Percentiles rank a stretch among this genome's conserved stretches.
phyloP scores from a whole-genome alignment of 73 alveolate genomes.

The Durusdinium trenchii region DNA sequence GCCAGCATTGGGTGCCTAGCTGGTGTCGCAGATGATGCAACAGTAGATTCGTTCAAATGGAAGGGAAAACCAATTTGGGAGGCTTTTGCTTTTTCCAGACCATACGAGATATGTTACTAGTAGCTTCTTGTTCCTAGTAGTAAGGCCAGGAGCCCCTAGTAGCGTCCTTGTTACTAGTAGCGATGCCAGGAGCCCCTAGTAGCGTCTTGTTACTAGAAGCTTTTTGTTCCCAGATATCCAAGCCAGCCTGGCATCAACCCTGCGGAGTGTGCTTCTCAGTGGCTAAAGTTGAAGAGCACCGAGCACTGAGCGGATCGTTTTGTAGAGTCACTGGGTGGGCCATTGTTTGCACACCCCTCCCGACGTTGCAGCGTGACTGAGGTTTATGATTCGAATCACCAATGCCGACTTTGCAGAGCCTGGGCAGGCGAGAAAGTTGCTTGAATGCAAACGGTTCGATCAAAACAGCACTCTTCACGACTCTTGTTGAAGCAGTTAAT shows the following conservation, averaged over 20 bases:
- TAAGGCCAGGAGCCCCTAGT: too few species aligned
- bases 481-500: too few species aligned
- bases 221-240: constrained; percentile 39
- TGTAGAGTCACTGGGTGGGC: not conserved
- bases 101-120: too few species aligned
- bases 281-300: not conserved
- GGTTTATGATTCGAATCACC: constrained; percentile 94
- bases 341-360: not conserved
- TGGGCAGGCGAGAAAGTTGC: constrained; percentile 91
- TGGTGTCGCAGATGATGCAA: not conserved
- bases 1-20: constrained; percentile 45
- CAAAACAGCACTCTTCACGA: too few species aligned
- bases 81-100: too few species aligned
- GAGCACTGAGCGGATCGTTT: not conserved
- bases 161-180: too few species aligned
- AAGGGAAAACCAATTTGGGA: too few species aligned
- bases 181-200: too few species aligned
- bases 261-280: not conserved
- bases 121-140: too few species aligned
- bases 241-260: constrained; percentile 87
- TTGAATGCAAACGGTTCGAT: too few species aligned
- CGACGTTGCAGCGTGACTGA: not conserved
- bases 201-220: not conserved
- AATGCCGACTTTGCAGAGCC: constrained; percentile 84
- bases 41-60: too few species aligned